These are phyloP conservation scores for Lanmaoa rubissima DNA, from an alignment of 768 basidiomycete species.

Conservation along the genomic window DNA sequence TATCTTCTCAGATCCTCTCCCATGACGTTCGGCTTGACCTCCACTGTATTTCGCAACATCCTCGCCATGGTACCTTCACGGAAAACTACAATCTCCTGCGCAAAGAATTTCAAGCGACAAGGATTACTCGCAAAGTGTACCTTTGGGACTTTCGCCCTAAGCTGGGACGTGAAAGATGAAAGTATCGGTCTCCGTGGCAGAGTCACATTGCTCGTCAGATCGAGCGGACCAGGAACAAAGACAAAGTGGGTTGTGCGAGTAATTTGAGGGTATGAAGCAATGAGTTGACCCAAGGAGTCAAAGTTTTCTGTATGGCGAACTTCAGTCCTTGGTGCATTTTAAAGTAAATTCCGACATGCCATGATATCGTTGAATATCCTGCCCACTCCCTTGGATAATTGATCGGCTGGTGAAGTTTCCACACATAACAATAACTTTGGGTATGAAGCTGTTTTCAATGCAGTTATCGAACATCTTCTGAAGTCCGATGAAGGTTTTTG, in stretches of 20 bases:
- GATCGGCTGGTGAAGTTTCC: constrained; percentile 92
- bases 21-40: constrained; percentile 76
- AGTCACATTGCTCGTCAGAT: constrained; percentile 77
- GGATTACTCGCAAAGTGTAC: constrained; percentile 87
- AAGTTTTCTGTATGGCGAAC: constrained; percentile 68
- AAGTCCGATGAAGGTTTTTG: constrained; percentile 75
- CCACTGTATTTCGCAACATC: constrained; percentile 90
- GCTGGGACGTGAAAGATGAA: constrained; percentile 64
- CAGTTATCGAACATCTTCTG: constrained; percentile 88
- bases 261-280: constrained; percentile 77
- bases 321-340: neutral
- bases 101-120: constrained; percentile 91
- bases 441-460: constrained; percentile 82
- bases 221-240: constrained; percentile 91
- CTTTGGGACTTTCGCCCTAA: constrained; percentile 74
- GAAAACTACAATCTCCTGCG: constrained; percentile 93
- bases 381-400: constrained; percentile 72
- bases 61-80: constrained; percentile 91
- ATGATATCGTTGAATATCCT: constrained; percentile 81
- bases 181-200: constrained; percentile 83
- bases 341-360: constrained; percentile 42
- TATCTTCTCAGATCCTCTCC: constrained; percentile 86
- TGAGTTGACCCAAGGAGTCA: constrained; percentile 80
- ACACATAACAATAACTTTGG: constrained; percentile 87
- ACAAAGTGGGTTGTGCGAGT: constrained; percentile 83